Evolutionary conservation across 352 stramenopile species (phyloP).

Genomic region (Globisporangium uncinulatum): DNA sequence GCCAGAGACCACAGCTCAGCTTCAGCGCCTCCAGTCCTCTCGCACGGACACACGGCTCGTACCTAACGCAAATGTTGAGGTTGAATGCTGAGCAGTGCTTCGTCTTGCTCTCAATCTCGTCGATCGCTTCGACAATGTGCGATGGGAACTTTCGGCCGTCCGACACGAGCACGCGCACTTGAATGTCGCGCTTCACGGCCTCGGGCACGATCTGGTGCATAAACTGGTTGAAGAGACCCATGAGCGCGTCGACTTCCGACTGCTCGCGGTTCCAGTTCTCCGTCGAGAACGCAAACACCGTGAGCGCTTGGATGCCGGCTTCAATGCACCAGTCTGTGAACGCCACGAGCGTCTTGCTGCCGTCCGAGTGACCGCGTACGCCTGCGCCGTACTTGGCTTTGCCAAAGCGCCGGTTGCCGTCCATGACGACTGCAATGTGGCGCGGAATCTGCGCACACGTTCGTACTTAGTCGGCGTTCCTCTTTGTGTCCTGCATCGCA

Average conservation of each 20-base stretch:
- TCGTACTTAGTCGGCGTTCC: neutral
- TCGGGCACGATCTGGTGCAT: constrained; percentile 92
- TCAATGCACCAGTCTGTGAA: constrained; percentile 97
- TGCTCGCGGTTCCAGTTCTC: constrained; percentile 94
- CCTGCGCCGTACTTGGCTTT: constrained; percentile 72
- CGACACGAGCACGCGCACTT: constrained; percentile 89
- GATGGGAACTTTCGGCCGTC: constrained; percentile 64
- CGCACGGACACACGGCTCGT: neutral
- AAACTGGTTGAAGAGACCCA: constrained; percentile 94
- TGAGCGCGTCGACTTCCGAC: constrained; percentile 87
- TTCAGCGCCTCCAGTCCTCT: no score
- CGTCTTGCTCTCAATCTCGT: constrained; percentile 87
- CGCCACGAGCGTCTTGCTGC: constrained; percentile 92
- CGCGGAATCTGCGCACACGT: constrained; percentile 35
- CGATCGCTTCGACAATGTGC: constrained; percentile 62
- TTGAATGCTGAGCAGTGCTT: constrained; percentile 69
- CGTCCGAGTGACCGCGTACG: constrained; percentile 91
- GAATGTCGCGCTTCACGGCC: constrained; percentile 85
- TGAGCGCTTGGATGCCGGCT: constrained; percentile 85
- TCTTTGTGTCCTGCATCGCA: neutral
- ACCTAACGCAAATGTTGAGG: constrained; percentile 85
- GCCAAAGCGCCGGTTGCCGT: constrained; percentile 95
- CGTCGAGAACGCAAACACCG: constrained; percentile 95
- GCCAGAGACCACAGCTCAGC: neutral
- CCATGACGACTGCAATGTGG: constrained; percentile 96